Base-by-base conservation (phyloP, 2,329 filamentous ascomycete genomes). In the Penicillium griseofulvum region DNA sequence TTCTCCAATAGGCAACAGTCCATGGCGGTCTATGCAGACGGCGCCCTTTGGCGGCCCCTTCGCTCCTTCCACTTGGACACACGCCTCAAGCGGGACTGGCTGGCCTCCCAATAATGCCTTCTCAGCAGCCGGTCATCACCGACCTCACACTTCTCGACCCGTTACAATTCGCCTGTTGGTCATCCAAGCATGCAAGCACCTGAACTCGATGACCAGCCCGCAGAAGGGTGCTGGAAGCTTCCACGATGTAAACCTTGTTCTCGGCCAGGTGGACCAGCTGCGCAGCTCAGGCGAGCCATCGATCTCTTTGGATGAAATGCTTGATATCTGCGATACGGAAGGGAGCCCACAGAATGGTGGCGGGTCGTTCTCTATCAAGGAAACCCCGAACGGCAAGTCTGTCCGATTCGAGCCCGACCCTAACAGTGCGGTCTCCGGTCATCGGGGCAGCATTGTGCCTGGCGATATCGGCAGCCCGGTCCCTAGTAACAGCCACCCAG, bases 271-370 rank as follows among this genome's bases (percentile, higher is more conserved):
- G 63, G 82, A 87, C 10, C 81, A 83, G 52, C 80, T 89, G 29
- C 85, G 86, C 51, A 77, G 77, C 33, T 75, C 82, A n/a, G 80
- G 80, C 51, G 83, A 87, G 55, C 73, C 80, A 26, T 69, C 77
- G 65, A 84, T 78, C 71, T 79, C 61, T 72, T 85, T 78, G 67
- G 81, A 80, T 26, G 92, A 97, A 66, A 81, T 97, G 64, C 80
- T 93, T 37, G 86, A 89, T 54, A 87, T 95, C 55, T 94, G 90
- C 71, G 93, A 97, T 66, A 96, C 93, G 0, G 90, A 96, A 70
- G 94, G 94, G 54, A 95, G 88, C 65, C 71, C 78, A 2, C 85
- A 87, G 56, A 97, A 97, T 66, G 94, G 94, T 43, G 93, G 93
- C 42, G 94, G 94, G n/a, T 87, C 83, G 26, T 95, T 99, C 68